Evolutionary conservation across 352 stramenopile species (phyloP).

Genomic region (Halophytophthora batemanensis): DNA sequence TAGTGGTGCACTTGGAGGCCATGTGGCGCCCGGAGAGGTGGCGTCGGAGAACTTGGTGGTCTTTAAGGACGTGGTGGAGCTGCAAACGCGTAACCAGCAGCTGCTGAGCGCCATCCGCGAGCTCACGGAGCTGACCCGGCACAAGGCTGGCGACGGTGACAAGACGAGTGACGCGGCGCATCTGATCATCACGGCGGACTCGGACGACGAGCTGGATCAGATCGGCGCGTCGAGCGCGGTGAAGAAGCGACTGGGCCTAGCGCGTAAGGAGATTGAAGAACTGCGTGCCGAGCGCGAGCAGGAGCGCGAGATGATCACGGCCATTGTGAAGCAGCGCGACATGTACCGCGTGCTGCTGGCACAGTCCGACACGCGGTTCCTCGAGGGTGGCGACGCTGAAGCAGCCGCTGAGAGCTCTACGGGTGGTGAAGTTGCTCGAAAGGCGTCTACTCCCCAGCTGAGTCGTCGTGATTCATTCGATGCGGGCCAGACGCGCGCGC

Average conservation of each 20-base stretch:
- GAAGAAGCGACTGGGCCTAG: slow-evolving; percentile 55
- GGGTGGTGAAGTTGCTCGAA: no score
- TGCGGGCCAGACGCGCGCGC: slow-evolving; percentile 28
- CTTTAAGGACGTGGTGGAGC: slow-evolving; percentile 84
- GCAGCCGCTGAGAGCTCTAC: slow-evolving; percentile 9
- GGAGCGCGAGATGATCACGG: slow-evolving; percentile 86
- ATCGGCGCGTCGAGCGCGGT: slow-evolving; percentile 26
- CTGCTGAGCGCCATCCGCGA: slow-evolving; percentile 80
- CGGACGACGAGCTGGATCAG: slow-evolving; percentile 51
- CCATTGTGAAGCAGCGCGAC: slow-evolving; percentile 95
- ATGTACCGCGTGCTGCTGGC: slow-evolving; percentile 93
- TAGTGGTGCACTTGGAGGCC: no score
- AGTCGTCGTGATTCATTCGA: slow-evolving; percentile 34
- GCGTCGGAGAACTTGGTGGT: slow-evolving; percentile 77
- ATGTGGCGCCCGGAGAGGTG: slow-evolving; percentile 22
- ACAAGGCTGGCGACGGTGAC: slow-evolving; percentile 16
- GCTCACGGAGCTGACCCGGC: slow-evolving; percentile 53
- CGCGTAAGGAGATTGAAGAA: slow-evolving; percentile 76
- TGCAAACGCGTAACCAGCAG: slow-evolving; percentile 92
- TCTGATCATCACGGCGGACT: slow-evolving; percentile 61
- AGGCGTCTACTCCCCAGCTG: neutral
- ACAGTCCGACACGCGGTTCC: slow-evolving; percentile 82
- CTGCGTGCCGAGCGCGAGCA: slow-evolving; percentile 72
- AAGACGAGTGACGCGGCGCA: slow-evolving; percentile 27
- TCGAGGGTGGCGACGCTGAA: slow-evolving; percentile 22